Evolutionary conservation across 2,329 filamentous ascomycete species (phyloP).

Genomic region (Onygena corvina): DNA sequence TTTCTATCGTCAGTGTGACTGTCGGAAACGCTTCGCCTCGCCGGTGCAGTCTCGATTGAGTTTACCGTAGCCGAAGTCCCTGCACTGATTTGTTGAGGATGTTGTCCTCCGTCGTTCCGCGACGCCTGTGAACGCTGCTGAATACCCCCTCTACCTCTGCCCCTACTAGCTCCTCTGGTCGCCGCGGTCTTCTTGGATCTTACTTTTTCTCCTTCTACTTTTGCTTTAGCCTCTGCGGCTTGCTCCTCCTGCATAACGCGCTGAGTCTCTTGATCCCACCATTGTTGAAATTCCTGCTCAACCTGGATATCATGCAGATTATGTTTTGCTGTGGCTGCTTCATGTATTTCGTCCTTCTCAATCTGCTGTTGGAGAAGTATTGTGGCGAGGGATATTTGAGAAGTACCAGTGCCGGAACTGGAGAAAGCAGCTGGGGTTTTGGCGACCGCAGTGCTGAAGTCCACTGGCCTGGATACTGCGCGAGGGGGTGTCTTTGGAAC

Average conservation of each 20-base stretch:
- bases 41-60: neutral
- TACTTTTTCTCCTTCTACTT: constrained; percentile 22
- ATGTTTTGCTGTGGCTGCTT: constrained; percentile 68
- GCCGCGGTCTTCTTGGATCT: neutral
- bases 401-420: constrained; percentile 16
- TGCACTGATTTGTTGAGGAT: neutral
- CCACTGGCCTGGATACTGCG: constrained; percentile 7
- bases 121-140: neutral
- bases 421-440: constrained; percentile 20
- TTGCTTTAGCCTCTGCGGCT: constrained; percentile 16
- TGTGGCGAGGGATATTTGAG: constrained; percentile 58
- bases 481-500: constrained; percentile 9
- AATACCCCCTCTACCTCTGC: constrained; percentile 7
- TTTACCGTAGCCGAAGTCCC: neutral
- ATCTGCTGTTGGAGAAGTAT: constrained; percentile 79
- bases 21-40: neutral
- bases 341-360: constrained; percentile 70
- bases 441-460: neutral
- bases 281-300: constrained; percentile 92
- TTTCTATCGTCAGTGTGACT: neutral
- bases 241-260: constrained; percentile 55
- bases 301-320: constrained; percentile 90
- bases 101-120: neutral
- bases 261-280: constrained; percentile 81
- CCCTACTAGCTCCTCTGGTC: constrained; percentile 11